Base-by-base conservation (phyloP, 371 early-diverging fungal species). In the Apophysomyces ossiformis region DNA sequence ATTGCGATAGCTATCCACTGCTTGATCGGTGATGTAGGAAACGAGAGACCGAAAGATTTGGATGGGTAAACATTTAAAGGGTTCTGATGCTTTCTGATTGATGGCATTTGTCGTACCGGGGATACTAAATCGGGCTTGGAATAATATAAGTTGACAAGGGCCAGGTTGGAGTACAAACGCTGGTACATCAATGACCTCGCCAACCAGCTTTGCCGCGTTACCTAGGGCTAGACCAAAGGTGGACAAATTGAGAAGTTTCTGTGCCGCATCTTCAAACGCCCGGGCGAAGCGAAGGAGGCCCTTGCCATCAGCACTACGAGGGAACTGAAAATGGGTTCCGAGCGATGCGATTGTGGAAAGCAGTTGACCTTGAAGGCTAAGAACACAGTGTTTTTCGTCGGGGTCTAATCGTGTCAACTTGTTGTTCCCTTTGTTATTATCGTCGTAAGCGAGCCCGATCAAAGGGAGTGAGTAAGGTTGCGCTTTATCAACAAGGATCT, bases 81-180 rank as follows among this genome's bases (percentile, higher is more conserved):
- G 45, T 65, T 74, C 72, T 0, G 72, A 57, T 1, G 58, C 9
- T 18, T 69, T 66, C 18, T 74, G 66, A 37, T 77, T 77, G 35
- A 79, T 77, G 2, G 75, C 75, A 39, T 61, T 60, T 16, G 58
- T 36, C 16, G 68, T 70, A 6, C 71, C 74, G 4, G 80, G 71
- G 1, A 66, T 64, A 1, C 65, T 69, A 13, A 79, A 58, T 38
- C 65, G 61, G 4, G 75, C 69, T 45, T 67, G 76, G 58, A 78
- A 81, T 9, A 81, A 44, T n/a, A 81, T 74, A 6, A 81, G 56
- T 32, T 74, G 72, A 46, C 74, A 78, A 39, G 78, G 68, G 4
- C 70, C 71, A 16, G 68, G 37, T 16, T 66, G 58, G 5, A 78
- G 54, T 9, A 69, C 45, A 54, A 81, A 81, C 11, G 78, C 68